Evolutionary conservation across 192 early-diverging fungal species (phyloP), one percentile per base, ranked within the genome.

Genomic region (Coemansia sp.): DNA sequence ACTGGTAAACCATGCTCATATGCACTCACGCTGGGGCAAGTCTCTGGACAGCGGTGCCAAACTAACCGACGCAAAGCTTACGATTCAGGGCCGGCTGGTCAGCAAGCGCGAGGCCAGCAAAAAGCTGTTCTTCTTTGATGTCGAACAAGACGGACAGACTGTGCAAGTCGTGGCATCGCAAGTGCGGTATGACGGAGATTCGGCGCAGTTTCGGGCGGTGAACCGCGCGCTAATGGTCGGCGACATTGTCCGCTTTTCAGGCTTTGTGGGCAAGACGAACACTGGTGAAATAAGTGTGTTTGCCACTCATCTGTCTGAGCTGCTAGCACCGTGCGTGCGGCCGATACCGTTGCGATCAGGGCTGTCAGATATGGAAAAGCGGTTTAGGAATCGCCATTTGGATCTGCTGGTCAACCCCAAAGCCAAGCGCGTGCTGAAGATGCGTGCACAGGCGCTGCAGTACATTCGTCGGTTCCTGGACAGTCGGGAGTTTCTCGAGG

Each of bases 381-480:
- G 90, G 25, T 90, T 90, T 65, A 83, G 92, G 38, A 79, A 85
- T 38, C 75, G 91, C 53, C 79, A 89, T 64, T 58, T 95, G 32
- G 91, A 93, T 74, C 81, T 95, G 54, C 65, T 94, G 14, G 85
- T 88, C 19, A 92, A 93, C 69, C 69, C 75, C 3, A 67, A 84
- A 2, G 67, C 65, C 5, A 61, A 70, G 7, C 50, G 83, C 1
- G 83, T 77, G 1, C 70, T 95, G 19, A 60, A 71, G 24, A 87
- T 79, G n/a, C 79, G 91, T 7, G 66, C 86, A 2, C 76, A 81
- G 69, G 80, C 87, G 29, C 81, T 93, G 35, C 72, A 72, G 67
- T 83, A 79, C 58, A 83, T 94, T 8, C 84, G 92, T 6, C 12
- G 60, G 9, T 93, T 85, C 60, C 67, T 95, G 10, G 85, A 89